Evolutionary conservation across 2,329 filamentous ascomycete species (phyloP), one percentile per base, ranked within the genome.

Genomic region (Mollisia scopiformis): DNA sequence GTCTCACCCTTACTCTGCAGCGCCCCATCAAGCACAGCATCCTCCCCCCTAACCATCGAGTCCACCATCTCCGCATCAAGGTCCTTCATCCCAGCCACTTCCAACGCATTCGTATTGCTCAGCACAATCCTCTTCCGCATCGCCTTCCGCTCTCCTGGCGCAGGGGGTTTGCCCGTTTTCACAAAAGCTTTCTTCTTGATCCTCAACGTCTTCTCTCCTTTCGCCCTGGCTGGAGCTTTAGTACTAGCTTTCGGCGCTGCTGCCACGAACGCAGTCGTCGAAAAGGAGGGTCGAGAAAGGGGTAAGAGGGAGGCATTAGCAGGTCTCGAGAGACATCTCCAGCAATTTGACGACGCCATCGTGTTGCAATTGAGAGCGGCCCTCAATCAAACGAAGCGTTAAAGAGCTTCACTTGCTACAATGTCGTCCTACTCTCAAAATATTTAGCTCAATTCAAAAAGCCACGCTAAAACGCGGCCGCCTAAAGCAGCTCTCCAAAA

Each of bases 71-170:
- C 79, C 10, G 77, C 73, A 13, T 77, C 81, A 57, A 96, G 72
- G 52, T 88, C 83, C 62, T 82, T 77, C 68, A 96, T 80, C 11
- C 86, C 90, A 25, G 80, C 73, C 7, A 98, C 89, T 62, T 89
- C 86, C 37, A 97, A 80, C 53, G 95, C 95, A 78, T 97, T 98
- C 76, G 91, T 90, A 79, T 98, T 99, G 81, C 90, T 94, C 62
- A 99, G 86, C 62, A 96, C 88, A 71, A 99, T 91, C 68, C 91
- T 88, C 80, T 96, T 97, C 67, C 93, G 88, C 73, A 91, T 82
- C 28, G 91, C 91, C 78, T 93, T 96, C 67, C 93, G 87, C 81
- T 97, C 93, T 67, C 93, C 94, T 2, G 86, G 82, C 13, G 80
- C 80, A 21, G 90, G 89, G 16, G 86, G 82, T 75, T 83, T 85